phyloP scores from a whole-genome alignment of 2,329 filamentous ascomycete genomes.

The Saccharata proteae region DNA sequence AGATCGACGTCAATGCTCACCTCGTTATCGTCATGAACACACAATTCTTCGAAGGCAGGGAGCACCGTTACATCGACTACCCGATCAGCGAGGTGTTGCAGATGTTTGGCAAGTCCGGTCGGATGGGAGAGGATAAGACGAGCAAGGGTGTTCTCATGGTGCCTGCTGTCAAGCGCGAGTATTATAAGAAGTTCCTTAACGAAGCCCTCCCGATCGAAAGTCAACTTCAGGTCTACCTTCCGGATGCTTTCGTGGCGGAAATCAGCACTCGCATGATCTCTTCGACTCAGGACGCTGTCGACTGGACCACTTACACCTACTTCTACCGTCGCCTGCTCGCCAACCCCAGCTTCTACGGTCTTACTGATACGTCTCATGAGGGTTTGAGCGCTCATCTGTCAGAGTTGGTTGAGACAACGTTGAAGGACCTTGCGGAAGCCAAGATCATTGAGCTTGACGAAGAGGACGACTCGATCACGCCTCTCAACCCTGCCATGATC shows the following conservation, averaged over 20 bases:
- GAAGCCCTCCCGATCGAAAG: constrained; percentile 94
- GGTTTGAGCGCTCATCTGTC: constrained; percentile 90
- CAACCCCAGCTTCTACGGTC: constrained; percentile 91
- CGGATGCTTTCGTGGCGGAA: constrained; percentile 94
- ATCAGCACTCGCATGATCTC: constrained; percentile 93
- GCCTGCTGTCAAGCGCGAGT: constrained; percentile 84
- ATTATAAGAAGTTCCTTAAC: constrained; percentile 97
- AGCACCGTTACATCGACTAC: constrained; percentile 96
- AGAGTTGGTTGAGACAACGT: constrained; percentile 81
- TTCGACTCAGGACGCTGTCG: constrained; percentile 91
- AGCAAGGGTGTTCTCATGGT: constrained; percentile 94
- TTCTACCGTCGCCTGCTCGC: constrained; percentile 91
- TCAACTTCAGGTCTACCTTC: constrained; percentile 79
- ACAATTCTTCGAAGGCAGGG: constrained; percentile 90
- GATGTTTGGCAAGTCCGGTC: constrained; percentile 92
- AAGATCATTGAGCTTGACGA: constrained; percentile 95
- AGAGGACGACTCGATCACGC: constrained; percentile 70
- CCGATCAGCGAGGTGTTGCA: constrained; percentile 87
- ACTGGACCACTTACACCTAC: constrained; percentile 97
- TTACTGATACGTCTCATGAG: constrained; percentile 80
- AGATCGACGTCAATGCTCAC: constrained; percentile 76
- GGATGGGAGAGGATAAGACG: constrained; percentile 64
- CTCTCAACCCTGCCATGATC: constrained; percentile 95
- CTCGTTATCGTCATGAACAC: constrained; percentile 95
- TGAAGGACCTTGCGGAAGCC: constrained; percentile 81